Evolutionary conservation across 2,329 filamentous ascomycete genomes (phyloP).

Genomic region (Fusarium sp.): DNA sequence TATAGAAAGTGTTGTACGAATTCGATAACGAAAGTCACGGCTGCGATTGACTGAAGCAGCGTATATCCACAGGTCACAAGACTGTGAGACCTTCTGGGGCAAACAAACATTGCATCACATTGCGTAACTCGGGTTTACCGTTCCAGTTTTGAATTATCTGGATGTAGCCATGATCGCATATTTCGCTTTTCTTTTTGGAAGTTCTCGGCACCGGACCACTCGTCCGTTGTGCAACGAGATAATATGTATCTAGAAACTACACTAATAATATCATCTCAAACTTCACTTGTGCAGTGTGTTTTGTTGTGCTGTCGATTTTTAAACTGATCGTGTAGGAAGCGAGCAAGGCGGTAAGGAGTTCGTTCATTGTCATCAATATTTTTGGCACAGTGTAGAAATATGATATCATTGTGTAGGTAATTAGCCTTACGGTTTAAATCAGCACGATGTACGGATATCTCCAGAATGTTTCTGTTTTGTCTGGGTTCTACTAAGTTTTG

Average conservation of each 20-base stretch:
- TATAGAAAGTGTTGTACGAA: slow-evolving; percentile 45
- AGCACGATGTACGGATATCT: too few species aligned
- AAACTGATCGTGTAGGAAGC: not conserved
- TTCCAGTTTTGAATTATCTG: slow-evolving; percentile 19
- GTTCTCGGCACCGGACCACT: slow-evolving; percentile 5
- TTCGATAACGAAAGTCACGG: slow-evolving; percentile 41
- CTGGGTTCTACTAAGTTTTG: too few species aligned
- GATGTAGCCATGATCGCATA: slow-evolving; percentile 21
- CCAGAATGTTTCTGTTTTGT: too few species aligned
- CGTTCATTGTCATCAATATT: too few species aligned
- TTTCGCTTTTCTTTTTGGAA: slow-evolving; percentile 14
- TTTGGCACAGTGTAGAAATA: too few species aligned
- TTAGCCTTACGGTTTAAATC: too few species aligned
- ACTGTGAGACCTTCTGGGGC: slow-evolving; percentile 4
- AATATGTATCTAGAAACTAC: slow-evolving; percentile 35
- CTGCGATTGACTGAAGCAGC: slow-evolving; percentile 39
- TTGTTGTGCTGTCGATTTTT: not conserved
- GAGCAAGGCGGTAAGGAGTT: too few species aligned
- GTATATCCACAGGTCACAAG: slow-evolving; percentile 13
- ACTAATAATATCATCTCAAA: slow-evolving; percentile 41
- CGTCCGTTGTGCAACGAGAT: not conserved
- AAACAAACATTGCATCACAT: slow-evolving; percentile 9
- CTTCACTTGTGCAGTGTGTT: slow-evolving; percentile 5
- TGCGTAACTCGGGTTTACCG: slow-evolving; percentile 8
- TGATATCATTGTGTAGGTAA: too few species aligned